Base-by-base conservation (phyloP, 1,284 basidiomycete species). In the Cronartium ribicola region DNA sequence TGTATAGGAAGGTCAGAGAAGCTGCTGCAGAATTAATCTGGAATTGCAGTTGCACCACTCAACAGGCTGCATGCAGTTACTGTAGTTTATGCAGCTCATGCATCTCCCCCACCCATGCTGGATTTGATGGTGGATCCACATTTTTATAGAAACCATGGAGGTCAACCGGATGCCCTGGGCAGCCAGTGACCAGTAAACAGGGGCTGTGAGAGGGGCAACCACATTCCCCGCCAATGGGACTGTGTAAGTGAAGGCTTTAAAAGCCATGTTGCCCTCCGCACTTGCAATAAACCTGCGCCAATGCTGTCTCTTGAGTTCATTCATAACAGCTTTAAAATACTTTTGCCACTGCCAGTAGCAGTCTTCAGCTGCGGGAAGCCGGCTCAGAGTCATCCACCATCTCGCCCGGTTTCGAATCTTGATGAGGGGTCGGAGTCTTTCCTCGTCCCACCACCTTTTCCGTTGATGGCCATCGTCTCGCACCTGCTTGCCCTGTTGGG, bases 391-490 rank as follows among this genome's bases (percentile, higher is more conserved):
- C 59, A 61, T 61, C 59, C 36, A 39, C 14, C 17, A 36, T 39
- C 59, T 61, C 14, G 59, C 59, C 36, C 22, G 22, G 59, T 61
- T 61, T 36, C 59, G 59, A 22, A 22, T 22, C 59, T 61, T 61
- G 20, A 61, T 39, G 14, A 61, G 59, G 5, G 59, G 59, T 22
- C 36, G 20, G 22, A 61, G 36, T 39, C 14, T 61, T 61, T 61
- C 36, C 14, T 22, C 36, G 59, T 61, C 36, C 59, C 59, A 61
- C 59, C 59, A 61, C 59, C 20, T 14, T 61, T 61, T 61, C 14
- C 14, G 20, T n/a, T 36, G 59, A 39, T 61, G 20, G 13, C 37
- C 22, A 11, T 61, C 37, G 4, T n/a, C 37, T 22, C 37, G 20
- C 11, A 61, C 59, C 20, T 11, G 13, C 37, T 61, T 61, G 22